Evolutionary conservation across 257 asterid species (phyloP).

Genomic region (Jasminum sambac): DNA sequence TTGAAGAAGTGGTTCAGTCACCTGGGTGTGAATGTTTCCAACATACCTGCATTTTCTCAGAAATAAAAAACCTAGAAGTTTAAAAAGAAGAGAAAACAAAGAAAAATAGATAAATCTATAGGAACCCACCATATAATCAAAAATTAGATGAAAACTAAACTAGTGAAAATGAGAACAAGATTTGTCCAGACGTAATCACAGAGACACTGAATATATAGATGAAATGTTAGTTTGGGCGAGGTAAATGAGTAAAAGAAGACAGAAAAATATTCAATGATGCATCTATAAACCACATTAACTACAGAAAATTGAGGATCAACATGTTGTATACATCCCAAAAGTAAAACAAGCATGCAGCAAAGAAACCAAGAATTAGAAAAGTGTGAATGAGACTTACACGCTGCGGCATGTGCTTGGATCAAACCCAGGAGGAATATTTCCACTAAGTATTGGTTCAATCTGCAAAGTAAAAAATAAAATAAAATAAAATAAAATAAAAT

Average conservation of each 20-base stretch:
- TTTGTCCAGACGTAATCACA: slow-evolving; percentile 17
- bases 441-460: slow-evolving; percentile 97
- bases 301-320: slow-evolving; percentile 1
- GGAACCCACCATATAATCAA: slow-evolving; percentile 27
- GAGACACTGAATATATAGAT: background rate
- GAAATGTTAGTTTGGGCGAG: background rate
- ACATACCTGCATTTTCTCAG: slow-evolving; percentile 84
- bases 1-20: slow-evolving; percentile 85
- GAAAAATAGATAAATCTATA: slow-evolving; percentile 27
- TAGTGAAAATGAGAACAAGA: background rate
- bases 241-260: background rate
- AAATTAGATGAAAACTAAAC: slow-evolving; percentile 16
- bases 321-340: slow-evolving; percentile 14
- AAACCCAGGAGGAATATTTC: slow-evolving; percentile 98
- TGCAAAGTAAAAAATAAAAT: slow-evolving; percentile 46
- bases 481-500: slow-evolving; percentile 25
- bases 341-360: slow-evolving; percentile 21
- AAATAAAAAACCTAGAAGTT: slow-evolving; percentile 33
- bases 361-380: slow-evolving; percentile 10
- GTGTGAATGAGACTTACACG: slow-evolving; percentile 75
- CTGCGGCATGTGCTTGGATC: slow-evolving; percentile 99
- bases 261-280: slow-evolving; percentile 6
- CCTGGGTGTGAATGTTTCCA: slow-evolving; percentile 82
- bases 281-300: slow-evolving; percentile 5
- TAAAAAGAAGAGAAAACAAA: slow-evolving; percentile 23